Evolutionary conservation across 306 rosid genomes (phyloP).

Genomic region (Carpinus viminea): DNA sequence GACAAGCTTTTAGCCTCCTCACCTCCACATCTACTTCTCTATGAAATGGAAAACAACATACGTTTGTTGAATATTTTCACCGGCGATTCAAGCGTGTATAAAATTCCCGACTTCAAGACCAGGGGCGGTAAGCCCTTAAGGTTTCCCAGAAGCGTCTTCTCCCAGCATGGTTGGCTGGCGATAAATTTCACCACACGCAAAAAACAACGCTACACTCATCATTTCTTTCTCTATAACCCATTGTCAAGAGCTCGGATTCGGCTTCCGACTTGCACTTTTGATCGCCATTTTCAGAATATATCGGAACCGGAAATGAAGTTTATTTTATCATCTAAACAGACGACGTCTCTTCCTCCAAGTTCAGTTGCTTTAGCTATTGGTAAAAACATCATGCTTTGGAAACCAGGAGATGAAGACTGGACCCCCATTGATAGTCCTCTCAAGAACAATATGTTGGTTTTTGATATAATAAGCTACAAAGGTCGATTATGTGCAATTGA

Average conservation of each 20-base stretch:
- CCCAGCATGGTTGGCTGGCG: neutral
- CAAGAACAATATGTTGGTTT: too few species aligned
- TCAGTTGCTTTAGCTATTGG: neutral
- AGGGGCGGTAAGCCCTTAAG: too few species aligned
- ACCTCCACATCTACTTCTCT: neutral
- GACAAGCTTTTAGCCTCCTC: too few species aligned
- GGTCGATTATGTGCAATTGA: neutral
- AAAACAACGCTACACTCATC: neutral
- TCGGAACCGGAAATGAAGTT: neutral
- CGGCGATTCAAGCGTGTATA: neutral
- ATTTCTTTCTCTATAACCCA: neutral
- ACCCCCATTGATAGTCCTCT: neutral
- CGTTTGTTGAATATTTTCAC: neutral
- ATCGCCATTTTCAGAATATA: neutral
- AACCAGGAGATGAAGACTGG: neutral
- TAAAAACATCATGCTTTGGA: neutral
- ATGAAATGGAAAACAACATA: neutral
- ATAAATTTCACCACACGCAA: neutral
- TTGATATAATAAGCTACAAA: neutral
- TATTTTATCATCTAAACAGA: neutral
- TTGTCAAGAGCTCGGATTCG: neutral
- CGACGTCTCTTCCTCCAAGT: neutral
- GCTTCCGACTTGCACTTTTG: neutral
- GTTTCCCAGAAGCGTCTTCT: neutral
- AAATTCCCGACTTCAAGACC: too few species aligned